A percentile compares a stretch with the other conserved stretches of the same genome.
phyloP scores from a whole-genome alignment of 495 filamentous ascomycete species.

The Rhypophila decipiens region DNA sequence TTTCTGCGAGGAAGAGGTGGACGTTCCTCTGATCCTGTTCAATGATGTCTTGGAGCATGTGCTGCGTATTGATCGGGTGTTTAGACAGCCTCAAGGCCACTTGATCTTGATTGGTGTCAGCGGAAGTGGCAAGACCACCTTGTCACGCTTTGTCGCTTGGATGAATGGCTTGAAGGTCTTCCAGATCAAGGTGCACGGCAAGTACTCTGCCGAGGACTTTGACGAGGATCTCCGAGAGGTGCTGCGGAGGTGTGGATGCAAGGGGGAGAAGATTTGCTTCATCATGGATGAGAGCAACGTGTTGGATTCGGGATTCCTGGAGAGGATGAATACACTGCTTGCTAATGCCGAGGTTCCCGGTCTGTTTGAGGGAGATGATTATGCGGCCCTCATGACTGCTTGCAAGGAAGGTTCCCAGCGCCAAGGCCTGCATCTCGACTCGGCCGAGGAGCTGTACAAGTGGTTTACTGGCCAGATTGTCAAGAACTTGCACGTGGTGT shows the following conservation, averaged over 20 bases:
- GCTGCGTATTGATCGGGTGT: constrained; percentile 94
- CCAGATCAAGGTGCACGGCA: constrained; percentile 99
- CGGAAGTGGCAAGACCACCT: constrained; percentile 94
- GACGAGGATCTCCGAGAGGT: constrained; percentile 95
- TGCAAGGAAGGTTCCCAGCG: constrained; percentile 97
- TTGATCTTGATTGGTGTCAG: constrained; percentile 97
- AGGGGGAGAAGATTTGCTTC: constrained; percentile 99
- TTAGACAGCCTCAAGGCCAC: constrained; percentile 96
- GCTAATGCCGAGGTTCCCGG: constrained; percentile 98
- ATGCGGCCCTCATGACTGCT: constrained; percentile 92
- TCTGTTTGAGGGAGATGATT: constrained; percentile 95
- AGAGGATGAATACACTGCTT: constrained; percentile 97
- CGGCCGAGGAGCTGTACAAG: constrained; percentile 97
- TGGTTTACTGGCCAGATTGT: constrained; percentile 99
- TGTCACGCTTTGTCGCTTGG: constrained; percentile 97
- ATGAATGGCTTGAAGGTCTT: constrained; percentile 99
- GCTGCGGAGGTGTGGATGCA: constrained; percentile 88
- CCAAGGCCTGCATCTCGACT: constrained; percentile 90
- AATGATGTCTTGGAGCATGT: constrained; percentile 98
- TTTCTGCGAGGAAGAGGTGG: constrained; percentile 98
- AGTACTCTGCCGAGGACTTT: constrained; percentile 97
- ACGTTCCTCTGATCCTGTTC: constrained; percentile 94
- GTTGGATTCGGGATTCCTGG: constrained; percentile 94
- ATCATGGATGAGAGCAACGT: constrained; percentile 99
- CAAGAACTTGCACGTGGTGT: constrained; percentile 97